Conservation (phyloP, 805 yeast genomes). For the Saccharomycopsis guyanensis region DNA sequence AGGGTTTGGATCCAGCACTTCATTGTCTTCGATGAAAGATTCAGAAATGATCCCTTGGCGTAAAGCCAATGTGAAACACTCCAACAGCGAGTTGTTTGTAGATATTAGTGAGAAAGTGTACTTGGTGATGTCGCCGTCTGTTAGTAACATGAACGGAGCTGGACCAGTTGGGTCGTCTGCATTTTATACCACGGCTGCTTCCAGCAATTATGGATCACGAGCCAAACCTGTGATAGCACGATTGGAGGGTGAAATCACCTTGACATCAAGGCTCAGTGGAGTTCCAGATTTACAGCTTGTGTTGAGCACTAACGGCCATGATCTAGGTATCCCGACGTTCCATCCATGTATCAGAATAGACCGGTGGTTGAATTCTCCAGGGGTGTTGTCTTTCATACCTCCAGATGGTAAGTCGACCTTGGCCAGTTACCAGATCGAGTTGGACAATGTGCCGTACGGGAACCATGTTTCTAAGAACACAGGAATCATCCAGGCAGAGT, state of each 20-base stretch:
- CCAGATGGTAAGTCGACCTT: conserved; percentile 74
- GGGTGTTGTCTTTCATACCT: conserved; percentile 62
- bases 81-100: conserved; percentile 79
- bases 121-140: conserved; percentile 40
- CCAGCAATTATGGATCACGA: conserved; percentile 21
- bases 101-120: conserved; percentile 66
- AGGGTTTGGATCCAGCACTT: conserved; percentile 3
- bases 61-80: conserved; percentile 54
- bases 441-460: conserved; percentile 28
- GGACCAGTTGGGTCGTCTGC: conserved; percentile 23
- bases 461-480: conserved; percentile 24
- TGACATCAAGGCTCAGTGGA: conserved; percentile 69
- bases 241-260: conserved; percentile 56
- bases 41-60: conserved; percentile 65
- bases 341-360: conserved; percentile 61
- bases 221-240: conserved; percentile 40
- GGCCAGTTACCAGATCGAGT: conserved; percentile 55
- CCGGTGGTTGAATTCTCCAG: conserved; percentile 42
- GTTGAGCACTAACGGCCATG: conserved; percentile 39
- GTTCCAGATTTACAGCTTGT: conserved; percentile 60
- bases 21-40: conserved; percentile 10
- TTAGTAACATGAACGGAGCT: conserved; percentile 21
- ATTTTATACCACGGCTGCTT: conserved; percentile 22
- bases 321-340: conserved; percentile 51
- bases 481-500: conserved; percentile 53